Evolutionary conservation across 202 grass and related monocot species (phyloP).

Genomic region (Setaria viridis): DNA sequence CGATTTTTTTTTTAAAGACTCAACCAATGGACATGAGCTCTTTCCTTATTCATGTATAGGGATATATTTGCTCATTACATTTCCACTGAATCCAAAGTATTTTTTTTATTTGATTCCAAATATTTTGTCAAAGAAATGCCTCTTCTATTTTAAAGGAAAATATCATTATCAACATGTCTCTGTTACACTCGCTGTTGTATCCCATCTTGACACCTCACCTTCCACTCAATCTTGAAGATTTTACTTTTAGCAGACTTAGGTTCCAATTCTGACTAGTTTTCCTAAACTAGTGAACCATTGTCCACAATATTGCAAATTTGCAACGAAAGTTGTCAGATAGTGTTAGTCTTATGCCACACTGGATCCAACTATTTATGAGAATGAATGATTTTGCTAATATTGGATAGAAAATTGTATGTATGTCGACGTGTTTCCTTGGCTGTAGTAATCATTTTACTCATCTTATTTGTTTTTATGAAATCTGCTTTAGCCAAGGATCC

Average conservation of each 20-base stretch:
- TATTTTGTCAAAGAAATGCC: slow-evolving; percentile 5
- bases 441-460: slow-evolving; percentile 5
- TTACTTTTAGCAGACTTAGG: background rate
- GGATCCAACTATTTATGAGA: background rate
- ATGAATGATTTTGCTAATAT: slow-evolving; percentile 13
- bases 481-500: background rate
- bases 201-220: background rate
- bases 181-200: background rate
- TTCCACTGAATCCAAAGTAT: background rate
- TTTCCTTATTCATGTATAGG: background rate
- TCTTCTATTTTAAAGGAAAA: slow-evolving; percentile 3
- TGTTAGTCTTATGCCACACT: background rate
- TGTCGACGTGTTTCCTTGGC: background rate
- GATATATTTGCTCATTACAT: background rate
- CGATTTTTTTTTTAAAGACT: background rate
- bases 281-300: background rate
- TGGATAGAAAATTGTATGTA: background rate
- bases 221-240: background rate
- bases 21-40: background rate
- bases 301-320: background rate
- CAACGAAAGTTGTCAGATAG: background rate
- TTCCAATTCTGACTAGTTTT: slow-evolving; percentile 2
- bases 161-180: background rate
- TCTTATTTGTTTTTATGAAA: background rate
- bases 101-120: slow-evolving; percentile 11